Conservation (phyloP, 768 basidiomycete species). For the Pisolithus microcarpus region DNA sequence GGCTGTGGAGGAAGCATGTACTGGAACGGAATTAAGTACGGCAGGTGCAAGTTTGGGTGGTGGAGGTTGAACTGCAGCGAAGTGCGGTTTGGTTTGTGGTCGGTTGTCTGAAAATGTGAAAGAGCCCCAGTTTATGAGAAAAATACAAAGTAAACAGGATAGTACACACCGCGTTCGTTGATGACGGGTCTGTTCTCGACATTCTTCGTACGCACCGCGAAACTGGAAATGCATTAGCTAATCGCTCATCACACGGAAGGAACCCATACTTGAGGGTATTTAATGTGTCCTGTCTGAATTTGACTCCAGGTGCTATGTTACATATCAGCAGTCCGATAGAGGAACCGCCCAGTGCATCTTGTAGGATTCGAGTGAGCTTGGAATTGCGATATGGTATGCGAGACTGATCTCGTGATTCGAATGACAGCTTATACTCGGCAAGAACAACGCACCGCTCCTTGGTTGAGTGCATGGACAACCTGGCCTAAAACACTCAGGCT, state of each 20-base stretch:
- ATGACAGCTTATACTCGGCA: not conserved
- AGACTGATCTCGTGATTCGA: conserved; percentile 33
- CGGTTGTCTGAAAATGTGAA: conserved; percentile 42
- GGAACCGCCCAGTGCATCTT: conserved; percentile 83
- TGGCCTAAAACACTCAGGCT: conserved; percentile 81
- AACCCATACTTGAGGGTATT: conserved; percentile 77
- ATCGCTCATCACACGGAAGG: not conserved
- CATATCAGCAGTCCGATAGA: conserved; percentile 79
- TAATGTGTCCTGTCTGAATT: conserved; percentile 79
- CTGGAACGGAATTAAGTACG: conserved; percentile 37
- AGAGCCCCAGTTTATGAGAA: not conserved
- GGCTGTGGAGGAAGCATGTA: conserved; percentile 11
- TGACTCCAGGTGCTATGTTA: conserved; percentile 76
- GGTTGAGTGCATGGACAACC: conserved; percentile 80
- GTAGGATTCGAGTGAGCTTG: conserved; percentile 80
- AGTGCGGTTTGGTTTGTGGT: conserved; percentile 52
- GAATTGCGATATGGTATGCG: conserved; percentile 88
- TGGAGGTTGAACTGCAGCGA: conserved; percentile 51
- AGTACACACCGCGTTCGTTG: conserved; percentile 60
- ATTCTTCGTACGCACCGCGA: conserved; percentile 79
- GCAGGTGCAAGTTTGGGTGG: conserved; percentile 41
- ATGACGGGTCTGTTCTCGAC: conserved; percentile 77
- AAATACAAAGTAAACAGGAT: not conserved
- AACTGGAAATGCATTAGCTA: conserved; percentile 34
- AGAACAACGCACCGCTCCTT: conserved; percentile 44